Evolutionary conservation across 2,329 filamentous ascomycete species (phyloP), one percentile per base, ranked within the genome.

Genomic region (Claviceps africana): DNA sequence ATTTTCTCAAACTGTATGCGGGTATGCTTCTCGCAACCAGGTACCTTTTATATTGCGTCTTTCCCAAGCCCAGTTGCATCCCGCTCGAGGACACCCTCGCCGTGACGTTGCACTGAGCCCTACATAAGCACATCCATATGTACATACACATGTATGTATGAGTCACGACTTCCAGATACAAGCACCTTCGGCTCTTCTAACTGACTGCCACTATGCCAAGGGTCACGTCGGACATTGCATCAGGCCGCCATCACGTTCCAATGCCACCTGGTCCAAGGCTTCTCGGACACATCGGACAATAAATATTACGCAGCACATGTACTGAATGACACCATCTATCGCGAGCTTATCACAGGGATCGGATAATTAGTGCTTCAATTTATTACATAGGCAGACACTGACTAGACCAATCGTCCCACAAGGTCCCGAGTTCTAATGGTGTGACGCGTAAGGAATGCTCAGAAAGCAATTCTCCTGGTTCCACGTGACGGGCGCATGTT

Each of bases 381-480:
- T 37, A 37, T 37, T 7, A 25, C 35, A n/a, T n/a, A 15, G 15
- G 7, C 35, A 37, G 35, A n/a, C 2, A 37, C 17, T 8, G 17
- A 37, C 2, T n/a, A 30, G 15, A 39, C 4, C 21, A 48, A 48
- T 3, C 3, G 17, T 39, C 22, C n/a, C 4, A 44, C 2, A 35
- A 25, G 22, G 11, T 42, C 4, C n/a, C 33, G 49, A n/a, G 47
- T 51, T 9, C 8, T 39, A 19, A n/a, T 30, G 22, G 31, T 46
- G 40, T 21, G 25, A 37, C 28, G 37, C 47, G 28, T 50, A 55
- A 51, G 17, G 47, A 49, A 47, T 22, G 47, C 50, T 39, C 7
- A 51, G 50, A 55, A 46, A 45, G 22, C 49, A 49, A 51, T 52
- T 1, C 43, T 53, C 51, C 51, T 52, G 25, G 25, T 35, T 22